A percentile compares a stretch with the other conserved stretches of the same genome.
These are phyloP conservation scores for Podospora pseudoanserina DNA, from an alignment of 495 filamentous ascomycete genomes.

Conservation along the genomic window DNA sequence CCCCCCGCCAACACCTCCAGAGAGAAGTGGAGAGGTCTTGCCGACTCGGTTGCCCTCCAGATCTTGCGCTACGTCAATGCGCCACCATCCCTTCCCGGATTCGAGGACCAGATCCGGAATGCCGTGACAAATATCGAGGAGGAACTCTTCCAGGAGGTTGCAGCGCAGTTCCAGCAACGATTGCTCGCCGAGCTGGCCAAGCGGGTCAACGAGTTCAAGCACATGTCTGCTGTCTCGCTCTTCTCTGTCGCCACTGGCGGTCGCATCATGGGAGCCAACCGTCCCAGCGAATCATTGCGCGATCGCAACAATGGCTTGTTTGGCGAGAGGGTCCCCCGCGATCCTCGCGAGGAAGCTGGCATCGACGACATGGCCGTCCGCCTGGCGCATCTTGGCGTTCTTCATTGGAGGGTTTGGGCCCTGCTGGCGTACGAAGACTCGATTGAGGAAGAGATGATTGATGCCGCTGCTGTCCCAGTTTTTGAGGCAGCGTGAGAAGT, in stretches of 20 bases:
- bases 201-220: constrained; percentile 47
- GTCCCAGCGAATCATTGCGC: constrained; percentile 14
- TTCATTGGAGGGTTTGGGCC: constrained; percentile 88
- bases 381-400: constrained; percentile 70
- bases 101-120: constrained; percentile 42
- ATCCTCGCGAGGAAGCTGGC: constrained; percentile 47
- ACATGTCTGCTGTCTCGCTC: constrained; percentile 47
- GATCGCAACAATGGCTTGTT: constrained; percentile 20
- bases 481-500: neutral
- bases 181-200: constrained; percentile 42
- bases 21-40: constrained; percentile 41
- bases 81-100: constrained; percentile 41
- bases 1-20: constrained; percentile 30
- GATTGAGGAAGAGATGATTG: constrained; percentile 22
- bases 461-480: neutral
- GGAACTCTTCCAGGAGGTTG: constrained; percentile 39
- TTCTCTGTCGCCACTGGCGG: constrained; percentile 50
- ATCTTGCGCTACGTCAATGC: constrained; percentile 50
- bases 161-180: constrained; percentile 39
- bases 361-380: constrained; percentile 67
- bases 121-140: constrained; percentile 34
- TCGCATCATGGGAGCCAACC: constrained; percentile 20
- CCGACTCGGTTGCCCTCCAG: constrained; percentile 46
- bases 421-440: constrained; percentile 58
- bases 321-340: constrained; percentile 29